These are phyloP conservation scores for Phytophthora rubi DNA, from an alignment of 352 stramenopile genomes.

Conservation along the genomic window DNA sequence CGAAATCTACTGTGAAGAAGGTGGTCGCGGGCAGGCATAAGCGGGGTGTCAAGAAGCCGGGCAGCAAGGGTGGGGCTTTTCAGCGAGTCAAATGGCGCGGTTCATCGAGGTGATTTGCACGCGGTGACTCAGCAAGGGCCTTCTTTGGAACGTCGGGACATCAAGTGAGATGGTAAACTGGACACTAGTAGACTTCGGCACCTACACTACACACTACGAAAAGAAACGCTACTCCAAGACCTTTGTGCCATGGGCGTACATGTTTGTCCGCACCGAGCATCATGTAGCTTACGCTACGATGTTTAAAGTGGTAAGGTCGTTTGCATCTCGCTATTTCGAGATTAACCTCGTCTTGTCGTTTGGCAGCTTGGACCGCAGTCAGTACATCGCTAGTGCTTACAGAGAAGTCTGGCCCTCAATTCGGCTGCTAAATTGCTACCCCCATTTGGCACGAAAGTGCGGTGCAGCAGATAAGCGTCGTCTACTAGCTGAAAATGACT, in stretches of 20 bases:
- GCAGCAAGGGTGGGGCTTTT: too few species aligned
- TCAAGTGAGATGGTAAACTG: not conserved
- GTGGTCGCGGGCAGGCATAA: too few species aligned
- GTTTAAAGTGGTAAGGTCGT: not conserved
- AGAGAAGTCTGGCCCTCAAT: not conserved
- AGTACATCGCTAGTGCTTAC: not conserved
- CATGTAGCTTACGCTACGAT: not conserved
- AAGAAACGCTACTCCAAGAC: not conserved
- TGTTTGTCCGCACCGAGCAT: not conserved
- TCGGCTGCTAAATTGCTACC: not conserved
- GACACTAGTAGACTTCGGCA: not conserved
- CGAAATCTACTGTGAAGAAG: too few species aligned
- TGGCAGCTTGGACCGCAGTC: not conserved
- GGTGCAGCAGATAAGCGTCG: not conserved
- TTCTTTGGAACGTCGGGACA: too few species aligned
- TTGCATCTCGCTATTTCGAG: not conserved
- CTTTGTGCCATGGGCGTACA: not conserved
- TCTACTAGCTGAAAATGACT: not conserved
- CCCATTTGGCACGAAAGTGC: not conserved
- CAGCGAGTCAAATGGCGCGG: too few species aligned
- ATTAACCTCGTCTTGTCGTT: not conserved
- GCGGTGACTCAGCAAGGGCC: too few species aligned
- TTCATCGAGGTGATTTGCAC: too few species aligned
- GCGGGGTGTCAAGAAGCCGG: too few species aligned
- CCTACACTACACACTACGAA: not conserved